These are phyloP conservation scores for Colletotrichum abscissum DNA, from an alignment of 2,329 filamentous ascomycete genomes.

Conservation along the genomic window DNA sequence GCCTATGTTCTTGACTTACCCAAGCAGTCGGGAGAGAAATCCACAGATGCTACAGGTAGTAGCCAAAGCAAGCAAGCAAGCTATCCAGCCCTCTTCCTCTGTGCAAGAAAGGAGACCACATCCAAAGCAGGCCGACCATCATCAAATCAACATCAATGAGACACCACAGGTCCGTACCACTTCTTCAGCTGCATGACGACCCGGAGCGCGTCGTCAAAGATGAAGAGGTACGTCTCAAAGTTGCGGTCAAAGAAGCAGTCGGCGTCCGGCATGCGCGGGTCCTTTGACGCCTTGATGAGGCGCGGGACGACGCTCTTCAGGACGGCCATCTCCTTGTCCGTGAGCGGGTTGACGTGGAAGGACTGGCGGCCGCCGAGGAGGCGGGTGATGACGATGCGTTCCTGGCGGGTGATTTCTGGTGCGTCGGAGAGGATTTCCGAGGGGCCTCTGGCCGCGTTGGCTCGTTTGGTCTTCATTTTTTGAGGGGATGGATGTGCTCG, in stretches of 20 bases:
- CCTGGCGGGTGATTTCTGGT: neutral
- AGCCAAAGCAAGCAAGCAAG: too few species aligned
- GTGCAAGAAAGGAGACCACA: too few species aligned
- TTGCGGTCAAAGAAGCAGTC: neutral
- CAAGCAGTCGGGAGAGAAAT: too few species aligned
- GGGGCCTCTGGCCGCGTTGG: neutral
- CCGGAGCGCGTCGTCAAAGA: neutral
- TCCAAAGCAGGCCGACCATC: too few species aligned
- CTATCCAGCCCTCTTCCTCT: too few species aligned
- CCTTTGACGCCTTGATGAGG: neutral
- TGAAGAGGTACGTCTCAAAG: neutral
- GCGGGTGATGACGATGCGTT: neutral
- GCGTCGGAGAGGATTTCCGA: neutral
- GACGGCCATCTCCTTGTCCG: neutral
- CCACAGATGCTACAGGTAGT: too few species aligned
- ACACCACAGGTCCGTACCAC: neutral
- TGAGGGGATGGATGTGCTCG: neutral
- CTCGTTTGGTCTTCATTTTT: neutral
- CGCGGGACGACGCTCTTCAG: neutral
- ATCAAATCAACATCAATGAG: too few species aligned
- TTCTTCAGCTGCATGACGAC: neutral
- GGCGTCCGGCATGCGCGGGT: constrained; percentile 7
- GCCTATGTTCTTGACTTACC: too few species aligned
- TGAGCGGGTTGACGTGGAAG: neutral
- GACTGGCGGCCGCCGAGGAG: neutral